Conservation (phyloP, 208 protist species). For the Hexamita inflata region DNA sequence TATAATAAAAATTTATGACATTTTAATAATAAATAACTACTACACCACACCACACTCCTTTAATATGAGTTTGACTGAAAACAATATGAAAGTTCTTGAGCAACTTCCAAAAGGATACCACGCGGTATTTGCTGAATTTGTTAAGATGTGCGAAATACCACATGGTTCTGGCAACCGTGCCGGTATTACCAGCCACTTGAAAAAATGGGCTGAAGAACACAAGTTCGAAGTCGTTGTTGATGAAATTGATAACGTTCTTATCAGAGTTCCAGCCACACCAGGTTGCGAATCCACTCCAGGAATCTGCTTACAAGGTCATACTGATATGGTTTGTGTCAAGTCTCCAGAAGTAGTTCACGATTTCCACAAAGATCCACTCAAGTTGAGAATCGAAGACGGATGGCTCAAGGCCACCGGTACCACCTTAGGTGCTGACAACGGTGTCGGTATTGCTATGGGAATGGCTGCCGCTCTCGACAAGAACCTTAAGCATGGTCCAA, state of each 20-base stretch:
- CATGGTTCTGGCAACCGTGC: constrained; percentile 15
- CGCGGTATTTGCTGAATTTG: too few relatives aligned
- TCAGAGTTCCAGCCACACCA: constrained; percentile 25
- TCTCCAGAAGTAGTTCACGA: constrained; percentile 12
- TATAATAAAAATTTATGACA: too few relatives aligned
- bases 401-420: constrained; percentile 28
- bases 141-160: constrained; percentile 23
- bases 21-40: too few relatives aligned
- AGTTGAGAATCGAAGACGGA: constrained; percentile 1
- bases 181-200: background rate
- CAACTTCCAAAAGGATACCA: too few relatives aligned
- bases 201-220: background rate
- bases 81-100: too few relatives aligned
- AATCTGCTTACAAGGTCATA: constrained; percentile 35
- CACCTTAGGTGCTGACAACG: constrained; percentile 28
- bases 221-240: constrained; percentile 21
- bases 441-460: constrained; percentile 33
- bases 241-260: constrained; percentile 5
- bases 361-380: constrained; percentile 30
- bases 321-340: constrained; percentile 35
- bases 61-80: too few relatives aligned
- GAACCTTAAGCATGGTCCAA: background rate
- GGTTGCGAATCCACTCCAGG: constrained; percentile 25
- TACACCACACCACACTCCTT: too few relatives aligned
- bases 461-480: constrained; percentile 8